phyloP scores from a whole-genome alignment of 345 rosid genomes.

The Microcos paniculata region DNA sequence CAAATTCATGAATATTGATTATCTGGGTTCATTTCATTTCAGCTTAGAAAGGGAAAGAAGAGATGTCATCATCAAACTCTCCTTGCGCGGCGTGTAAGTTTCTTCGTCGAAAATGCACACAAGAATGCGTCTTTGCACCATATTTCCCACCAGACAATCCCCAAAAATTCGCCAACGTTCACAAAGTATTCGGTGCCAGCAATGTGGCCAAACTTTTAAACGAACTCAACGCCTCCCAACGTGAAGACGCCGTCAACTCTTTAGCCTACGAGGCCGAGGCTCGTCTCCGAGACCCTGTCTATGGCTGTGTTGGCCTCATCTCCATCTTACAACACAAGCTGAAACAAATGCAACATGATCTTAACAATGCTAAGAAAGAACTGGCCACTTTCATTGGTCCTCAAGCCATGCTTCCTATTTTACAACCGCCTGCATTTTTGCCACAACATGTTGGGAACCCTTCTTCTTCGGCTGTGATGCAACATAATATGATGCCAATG shows the following conservation, averaged over 20 bases:
- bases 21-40: slow-evolving; percentile 6
- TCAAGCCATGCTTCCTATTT: slow-evolving; percentile 46
- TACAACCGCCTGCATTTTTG: slow-evolving; percentile 30
- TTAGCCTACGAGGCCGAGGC: slow-evolving; percentile 79
- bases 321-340: slow-evolving; percentile 67
- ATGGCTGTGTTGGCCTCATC: slow-evolving; percentile 81
- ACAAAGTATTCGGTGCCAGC: slow-evolving; percentile 69
- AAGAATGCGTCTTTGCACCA: slow-evolving; percentile 80
- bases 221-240: slow-evolving; percentile 46
- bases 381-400: slow-evolving; percentile 51
- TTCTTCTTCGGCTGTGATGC: slow-evolving; percentile 33
- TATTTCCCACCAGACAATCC: slow-evolving; percentile 80
- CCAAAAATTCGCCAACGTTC: slow-evolving; percentile 57
- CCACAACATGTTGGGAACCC: slow-evolving; percentile 38
- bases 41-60: background rate
- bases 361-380: slow-evolving; percentile 55
- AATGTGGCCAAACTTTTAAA: slow-evolving; percentile 73
- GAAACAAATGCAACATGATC: slow-evolving; percentile 48
- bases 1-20: background rate
- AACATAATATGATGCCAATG: slow-evolving; percentile 42
- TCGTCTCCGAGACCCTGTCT: slow-evolving; percentile 77
- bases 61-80: slow-evolving; percentile 61
- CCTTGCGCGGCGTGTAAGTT: slow-evolving; percentile 91
- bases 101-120: slow-evolving; percentile 70
- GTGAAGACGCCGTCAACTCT: slow-evolving; percentile 80